Evolutionary conservation across 306 rosid species (phyloP), one percentile per base, ranked within the genome.

Genomic region (Oxytropis ochrocephala): DNA sequence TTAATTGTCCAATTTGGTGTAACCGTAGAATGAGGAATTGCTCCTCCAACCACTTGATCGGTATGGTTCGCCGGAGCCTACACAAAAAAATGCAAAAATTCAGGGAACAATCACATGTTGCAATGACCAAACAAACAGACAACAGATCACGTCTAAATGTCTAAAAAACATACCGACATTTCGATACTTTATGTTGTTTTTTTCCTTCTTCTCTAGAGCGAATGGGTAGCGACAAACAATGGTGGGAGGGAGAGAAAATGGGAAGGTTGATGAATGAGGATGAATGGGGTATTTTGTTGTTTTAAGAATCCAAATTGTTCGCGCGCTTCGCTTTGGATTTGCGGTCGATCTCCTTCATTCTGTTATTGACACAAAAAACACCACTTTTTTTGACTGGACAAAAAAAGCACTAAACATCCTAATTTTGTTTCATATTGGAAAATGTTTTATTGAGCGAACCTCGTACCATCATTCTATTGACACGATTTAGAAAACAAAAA

Each of bases 111-210:
- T 42, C n/a, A n/a, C 29, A 64, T 8, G 4, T 17, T 42, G 17
- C 0, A 62, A 8, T 35, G 13, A 48, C 6, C 71, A 63, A 35
- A 73, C 59, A 63, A 18, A 73, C 49, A 52, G 14, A 13, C 6
- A 33, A 18, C n/a, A 12, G 39, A 57, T 58, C 24, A 65, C 11
- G 51, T 21, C 4, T 3, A 16, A 66, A 76, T 6, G n/a, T 19
- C 10, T 10, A 50, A 29, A 41, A 77, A 65, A 74, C 86, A 77
- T 44, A 81, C 91, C 85, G 83, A 79, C 88, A 86, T 86, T 53
- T 57, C 24, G 69, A 49, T 41, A 54, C 5, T 11, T 14, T 60
- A 41, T 49, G 7, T 32, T 24, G 66, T 61, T 61, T 24, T 24
- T 24, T 4, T 24, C 3, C 29, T 24, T 24, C 29, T 48, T 29